phyloP scores from a whole-genome alignment of 2,329 filamentous ascomycete species.

The Talaromyces albobiverticillius region DNA sequence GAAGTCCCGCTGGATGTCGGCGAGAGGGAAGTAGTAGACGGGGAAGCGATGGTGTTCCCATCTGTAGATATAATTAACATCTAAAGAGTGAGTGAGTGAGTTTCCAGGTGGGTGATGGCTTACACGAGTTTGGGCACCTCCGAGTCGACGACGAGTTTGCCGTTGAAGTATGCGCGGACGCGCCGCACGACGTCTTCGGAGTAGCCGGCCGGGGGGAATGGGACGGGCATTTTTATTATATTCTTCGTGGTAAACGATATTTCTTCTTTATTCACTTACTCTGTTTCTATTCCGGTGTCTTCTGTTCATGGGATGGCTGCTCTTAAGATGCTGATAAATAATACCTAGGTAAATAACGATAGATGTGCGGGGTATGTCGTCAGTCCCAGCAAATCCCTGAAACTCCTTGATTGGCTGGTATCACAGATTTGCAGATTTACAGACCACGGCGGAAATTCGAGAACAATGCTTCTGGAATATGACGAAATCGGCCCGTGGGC shows the following conservation, averaged over 20 bases:
- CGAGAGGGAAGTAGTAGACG: slow-evolving; percentile 9
- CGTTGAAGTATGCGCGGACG: slow-evolving; percentile 15
- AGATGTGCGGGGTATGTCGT: neutral
- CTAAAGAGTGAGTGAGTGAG: no score
- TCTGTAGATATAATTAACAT: no score
- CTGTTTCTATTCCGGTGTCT: no score
- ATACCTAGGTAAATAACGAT: neutral
- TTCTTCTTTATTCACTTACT: no score
- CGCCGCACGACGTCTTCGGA: slow-evolving; percentile 15
- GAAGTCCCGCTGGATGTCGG: neutral
- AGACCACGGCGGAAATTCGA: no score
- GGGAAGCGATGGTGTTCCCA: slow-evolving; percentile 13
- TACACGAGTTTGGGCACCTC: slow-evolving; percentile 14
- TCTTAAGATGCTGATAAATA: neutral
- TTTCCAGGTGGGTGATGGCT: no score
- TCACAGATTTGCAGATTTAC: no score
- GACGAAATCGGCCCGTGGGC: no score
- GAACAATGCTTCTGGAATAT: no score
- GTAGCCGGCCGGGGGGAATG: slow-evolving; percentile 15
- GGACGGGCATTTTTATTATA: slow-evolving; percentile 3
- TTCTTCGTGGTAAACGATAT: neutral
- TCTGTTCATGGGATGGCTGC: no score
- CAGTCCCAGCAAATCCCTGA: no score
- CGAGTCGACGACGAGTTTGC: slow-evolving; percentile 13
- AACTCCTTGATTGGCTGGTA: no score